A percentile compares a stretch with the other conserved stretches of the same genome.
Evolutionary conservation across 1,284 basidiomycete genomes (phyloP).

Genomic region (Xerocomus nothofagi): DNA sequence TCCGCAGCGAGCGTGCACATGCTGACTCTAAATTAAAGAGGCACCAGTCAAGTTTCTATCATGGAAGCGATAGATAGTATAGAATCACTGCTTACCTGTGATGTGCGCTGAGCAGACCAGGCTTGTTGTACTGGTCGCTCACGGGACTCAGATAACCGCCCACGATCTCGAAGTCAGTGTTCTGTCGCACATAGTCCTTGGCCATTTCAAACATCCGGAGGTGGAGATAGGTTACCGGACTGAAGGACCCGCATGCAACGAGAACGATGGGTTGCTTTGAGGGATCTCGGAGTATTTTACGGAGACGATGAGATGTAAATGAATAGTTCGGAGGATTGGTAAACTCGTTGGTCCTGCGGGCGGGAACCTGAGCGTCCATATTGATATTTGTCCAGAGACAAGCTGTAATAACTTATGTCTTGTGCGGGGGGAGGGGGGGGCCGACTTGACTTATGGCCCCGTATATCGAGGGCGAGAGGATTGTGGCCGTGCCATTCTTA

Average conservation of each 20-base stretch:
- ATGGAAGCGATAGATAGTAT: neutral
- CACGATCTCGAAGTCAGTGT: slow-evolving; percentile 90
- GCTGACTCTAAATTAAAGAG: slow-evolving; percentile 57
- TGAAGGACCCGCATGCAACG: slow-evolving; percentile 81
- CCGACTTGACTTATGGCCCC: neutral
- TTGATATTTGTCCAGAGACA: slow-evolving; percentile 18
- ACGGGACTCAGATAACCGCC: slow-evolving; percentile 95
- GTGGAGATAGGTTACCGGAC: slow-evolving; percentile 79
- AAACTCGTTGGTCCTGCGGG: slow-evolving; percentile 34
- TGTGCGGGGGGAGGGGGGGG: neutral
- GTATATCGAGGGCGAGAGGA: too few relatives aligned
- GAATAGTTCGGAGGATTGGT: slow-evolving; percentile 61
- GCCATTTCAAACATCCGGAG: slow-evolving; percentile 99
- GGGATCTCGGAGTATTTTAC: slow-evolving; percentile 56
- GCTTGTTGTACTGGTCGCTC: slow-evolving; percentile 91
- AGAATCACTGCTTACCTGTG: slow-evolving; percentile 61
- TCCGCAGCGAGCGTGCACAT: slow-evolving; percentile 90
- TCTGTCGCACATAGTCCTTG: slow-evolving; percentile 90
- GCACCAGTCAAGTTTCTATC: slow-evolving; percentile 20
- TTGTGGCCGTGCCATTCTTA: too few relatives aligned
- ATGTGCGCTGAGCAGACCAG: slow-evolving; percentile 76
- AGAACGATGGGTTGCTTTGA: slow-evolving; percentile 72
- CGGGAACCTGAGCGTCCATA: slow-evolving; percentile 29
- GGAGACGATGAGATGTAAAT: slow-evolving; percentile 66
- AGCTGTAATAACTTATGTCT: slow-evolving; percentile 6